Conservation (phyloP, 192 early-diverging fungal species). For the Backusella parvicylindrica region DNA sequence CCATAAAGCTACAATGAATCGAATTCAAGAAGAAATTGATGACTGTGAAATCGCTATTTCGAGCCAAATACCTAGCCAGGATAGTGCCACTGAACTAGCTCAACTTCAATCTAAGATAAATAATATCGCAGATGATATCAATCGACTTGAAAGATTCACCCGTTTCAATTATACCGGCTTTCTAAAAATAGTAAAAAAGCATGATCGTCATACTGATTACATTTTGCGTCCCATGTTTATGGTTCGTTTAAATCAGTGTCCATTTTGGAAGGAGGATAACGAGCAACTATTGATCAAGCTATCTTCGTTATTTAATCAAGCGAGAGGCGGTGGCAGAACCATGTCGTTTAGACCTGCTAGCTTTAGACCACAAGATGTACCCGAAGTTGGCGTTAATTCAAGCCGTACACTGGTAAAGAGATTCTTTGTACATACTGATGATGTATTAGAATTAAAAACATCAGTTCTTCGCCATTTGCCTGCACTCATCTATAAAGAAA, state of each 20-base stretch:
- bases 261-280: constrained; percentile 77
- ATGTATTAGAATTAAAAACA: constrained; percentile 91
- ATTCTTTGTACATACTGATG: constrained; percentile 95
- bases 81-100: constrained; percentile 44
- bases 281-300: constrained; percentile 85
- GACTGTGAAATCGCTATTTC: constrained; percentile 6
- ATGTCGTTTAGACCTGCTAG: constrained; percentile 14
- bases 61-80: constrained; percentile 42
- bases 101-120: constrained; percentile 60
- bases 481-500: constrained; percentile 82
- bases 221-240: constrained; percentile 73
- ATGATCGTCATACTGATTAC: constrained; percentile 89
- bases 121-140: constrained; percentile 69
- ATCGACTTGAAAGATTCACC: constrained; percentile 70
- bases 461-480: constrained; percentile 86
- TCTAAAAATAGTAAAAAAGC: constrained; percentile 96
- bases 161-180: constrained; percentile 81
- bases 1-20: constrained; percentile 66
- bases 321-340: constrained; percentile 41
- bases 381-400: not conserved
- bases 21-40: constrained; percentile 65
- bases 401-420: constrained; percentile 10
- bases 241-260: constrained; percentile 72
- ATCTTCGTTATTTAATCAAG: constrained; percentile 69
- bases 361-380: not conserved